Percentiles rank a stretch among this genome's conserved stretches.
Evolutionary conservation across 305 asterid species (phyloP).

Genomic region (Rubia occidens): DNA sequence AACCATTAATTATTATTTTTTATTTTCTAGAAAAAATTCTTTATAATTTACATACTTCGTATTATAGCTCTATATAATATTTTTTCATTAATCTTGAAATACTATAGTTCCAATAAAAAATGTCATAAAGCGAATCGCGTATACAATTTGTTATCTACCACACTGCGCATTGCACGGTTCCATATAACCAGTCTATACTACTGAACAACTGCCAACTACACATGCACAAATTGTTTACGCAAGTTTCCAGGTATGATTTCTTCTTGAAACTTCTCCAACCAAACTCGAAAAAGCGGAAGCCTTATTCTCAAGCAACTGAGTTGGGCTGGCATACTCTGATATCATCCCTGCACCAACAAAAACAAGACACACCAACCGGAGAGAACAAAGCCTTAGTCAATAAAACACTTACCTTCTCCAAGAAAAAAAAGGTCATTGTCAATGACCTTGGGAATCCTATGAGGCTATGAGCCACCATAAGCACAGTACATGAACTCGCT

Average conservation of each 20-base stretch:
- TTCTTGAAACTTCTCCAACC: conserved; percentile 54
- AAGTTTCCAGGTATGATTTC: conserved; percentile 17
- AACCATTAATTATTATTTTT: too few species aligned
- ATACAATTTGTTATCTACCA: too few species aligned
- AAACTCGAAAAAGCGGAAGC: conserved; percentile 57
- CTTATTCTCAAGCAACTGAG: conserved; percentile 38
- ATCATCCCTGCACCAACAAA: conserved; percentile 42
- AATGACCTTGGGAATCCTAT: conserved; percentile 64
- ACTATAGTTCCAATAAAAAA: too few species aligned
- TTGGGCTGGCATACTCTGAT: conserved; percentile 56
- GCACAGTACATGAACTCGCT: conserved; percentile 58
- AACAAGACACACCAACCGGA: not conserved
- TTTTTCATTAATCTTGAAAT: too few species aligned
- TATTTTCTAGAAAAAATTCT: too few species aligned
- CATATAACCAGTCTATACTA: not conserved
- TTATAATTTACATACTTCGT: too few species aligned
- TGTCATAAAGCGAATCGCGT: too few species aligned
- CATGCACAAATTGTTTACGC: not conserved
- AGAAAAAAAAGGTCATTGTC: conserved; percentile 72
- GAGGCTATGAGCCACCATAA: conserved; percentile 88
- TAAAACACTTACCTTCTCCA: conserved; percentile 45
- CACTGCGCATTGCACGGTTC: too few species aligned
- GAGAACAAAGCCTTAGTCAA: too few species aligned
- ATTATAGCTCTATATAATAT: too few species aligned
- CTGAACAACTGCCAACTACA: not conserved